Evolutionary conservation across 2,329 filamentous ascomycete species (phyloP).

Genomic region (Neonectria punicea): DNA sequence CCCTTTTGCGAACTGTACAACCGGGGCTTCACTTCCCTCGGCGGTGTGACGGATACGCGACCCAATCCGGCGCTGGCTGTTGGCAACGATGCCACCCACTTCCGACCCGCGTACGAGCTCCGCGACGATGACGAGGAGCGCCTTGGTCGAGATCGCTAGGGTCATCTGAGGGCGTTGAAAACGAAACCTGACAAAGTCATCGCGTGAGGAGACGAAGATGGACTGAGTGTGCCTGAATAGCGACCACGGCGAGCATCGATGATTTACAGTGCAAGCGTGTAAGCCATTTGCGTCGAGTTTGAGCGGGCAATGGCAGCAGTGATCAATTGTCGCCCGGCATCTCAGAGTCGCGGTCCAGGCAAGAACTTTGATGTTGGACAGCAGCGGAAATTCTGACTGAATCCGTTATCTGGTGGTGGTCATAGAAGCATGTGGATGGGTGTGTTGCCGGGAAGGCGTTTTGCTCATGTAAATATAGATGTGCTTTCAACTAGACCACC

Average conservation of each 20-base stretch:
- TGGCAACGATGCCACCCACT: slow-evolving; percentile 54
- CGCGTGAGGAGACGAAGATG: not conserved
- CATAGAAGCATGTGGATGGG: slow-evolving; percentile 15
- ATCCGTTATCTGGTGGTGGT: not conserved
- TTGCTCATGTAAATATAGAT: slow-evolving; percentile 24
- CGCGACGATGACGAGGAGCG: slow-evolving; percentile 81
- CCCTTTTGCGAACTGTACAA: slow-evolving; percentile 92
- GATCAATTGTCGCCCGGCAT: not conserved
- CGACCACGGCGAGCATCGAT: not conserved
- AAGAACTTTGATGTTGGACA: not conserved
- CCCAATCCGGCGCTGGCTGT: slow-evolving; percentile 81
- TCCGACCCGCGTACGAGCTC: slow-evolving; percentile 80
- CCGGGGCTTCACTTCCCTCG: slow-evolving; percentile 88
- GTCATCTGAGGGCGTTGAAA: not conserved
- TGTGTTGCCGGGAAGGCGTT: slow-evolving; percentile 16
- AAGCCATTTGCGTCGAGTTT: not conserved
- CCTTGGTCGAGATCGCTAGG: slow-evolving; percentile 70
- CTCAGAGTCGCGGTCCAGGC: not conserved
- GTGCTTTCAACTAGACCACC: slow-evolving; percentile 24
- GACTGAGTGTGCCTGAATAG: not conserved
- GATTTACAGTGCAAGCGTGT: not conserved
- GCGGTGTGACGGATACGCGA: slow-evolving; percentile 87
- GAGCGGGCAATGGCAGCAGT: not conserved
- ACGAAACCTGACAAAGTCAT: not conserved
- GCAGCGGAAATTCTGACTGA: not conserved